These are phyloP conservation scores for Saccharomycopsis vini DNA, from an alignment of 805 yeast genomes.

Conservation along the genomic window DNA sequence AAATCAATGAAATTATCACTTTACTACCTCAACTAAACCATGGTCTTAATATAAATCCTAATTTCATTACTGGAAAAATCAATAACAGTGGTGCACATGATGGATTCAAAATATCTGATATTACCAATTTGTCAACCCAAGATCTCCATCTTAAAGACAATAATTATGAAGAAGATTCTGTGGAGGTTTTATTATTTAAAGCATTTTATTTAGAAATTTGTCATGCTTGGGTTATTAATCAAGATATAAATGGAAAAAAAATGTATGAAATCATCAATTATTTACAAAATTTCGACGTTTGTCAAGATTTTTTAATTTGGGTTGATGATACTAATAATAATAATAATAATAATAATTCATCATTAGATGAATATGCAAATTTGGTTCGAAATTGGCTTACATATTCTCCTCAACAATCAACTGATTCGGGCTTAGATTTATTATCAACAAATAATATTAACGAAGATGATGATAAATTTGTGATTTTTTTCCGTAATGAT, in stretches of 20 bases:
- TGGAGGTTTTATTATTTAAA: slow-evolving; percentile 52
- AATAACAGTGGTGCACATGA: slow-evolving; percentile 7
- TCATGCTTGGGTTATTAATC: slow-evolving; percentile 80
- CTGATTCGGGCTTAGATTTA: slow-evolving; percentile 51
- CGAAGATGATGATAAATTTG: slow-evolving; percentile 44
- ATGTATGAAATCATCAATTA: slow-evolving; percentile 31
- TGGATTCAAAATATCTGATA: background rate
- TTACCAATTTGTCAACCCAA: background rate
- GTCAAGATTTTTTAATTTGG: slow-evolving; percentile 49
- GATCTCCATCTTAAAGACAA: background rate
- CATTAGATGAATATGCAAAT: background rate
- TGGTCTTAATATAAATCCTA: slow-evolving; percentile 36
- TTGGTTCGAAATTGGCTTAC: slow-evolving; percentile 42
- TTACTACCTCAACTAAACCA: slow-evolving; percentile 33
- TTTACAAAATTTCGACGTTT: slow-evolving; percentile 45
- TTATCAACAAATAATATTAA: slow-evolving; percentile 29
- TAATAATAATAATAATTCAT: background rate
- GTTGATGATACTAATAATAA: slow-evolving; percentile 27
- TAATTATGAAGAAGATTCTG: background rate
- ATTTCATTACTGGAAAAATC: slow-evolving; percentile 30
- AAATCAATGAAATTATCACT: slow-evolving; percentile 23
- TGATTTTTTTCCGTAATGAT: slow-evolving; percentile 80
- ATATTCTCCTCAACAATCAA: slow-evolving; percentile 65
- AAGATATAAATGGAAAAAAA: slow-evolving; percentile 25
- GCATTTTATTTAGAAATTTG: slow-evolving; percentile 51